phyloP scores from a whole-genome alignment of 2,329 filamentous ascomycete species.

The Colletotrichum higginsianum region DNA sequence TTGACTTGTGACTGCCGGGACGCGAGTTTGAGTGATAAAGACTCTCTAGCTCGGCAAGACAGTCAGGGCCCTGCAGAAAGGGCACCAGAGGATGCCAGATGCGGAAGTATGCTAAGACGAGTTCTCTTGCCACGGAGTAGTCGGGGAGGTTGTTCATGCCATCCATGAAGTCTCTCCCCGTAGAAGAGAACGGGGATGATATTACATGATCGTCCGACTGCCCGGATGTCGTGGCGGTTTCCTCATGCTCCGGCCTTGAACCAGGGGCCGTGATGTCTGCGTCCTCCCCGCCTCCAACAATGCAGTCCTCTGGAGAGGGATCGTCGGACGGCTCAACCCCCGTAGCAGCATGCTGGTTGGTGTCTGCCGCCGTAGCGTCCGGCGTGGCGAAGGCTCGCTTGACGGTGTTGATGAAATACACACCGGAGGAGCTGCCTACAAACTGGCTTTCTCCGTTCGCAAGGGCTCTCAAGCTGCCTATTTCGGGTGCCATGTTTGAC shows the following conservation, averaged over 20 bases:
- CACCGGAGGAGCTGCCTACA: constrained; percentile 66
- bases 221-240: neutral
- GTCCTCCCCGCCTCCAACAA: constrained; percentile 27
- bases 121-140: constrained; percentile 49
- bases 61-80: constrained; percentile 65
- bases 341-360: constrained; percentile 26
- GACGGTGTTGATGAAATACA: constrained; percentile 69
- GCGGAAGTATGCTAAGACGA: constrained; percentile 65
- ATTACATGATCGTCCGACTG: neutral
- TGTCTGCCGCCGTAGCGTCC: constrained; percentile 36
- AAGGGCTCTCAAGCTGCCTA: constrained; percentile 40
- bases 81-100: constrained; percentile 68
- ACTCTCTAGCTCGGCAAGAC: constrained; percentile 59
- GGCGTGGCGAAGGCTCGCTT: constrained; percentile 63
- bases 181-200: neutral
- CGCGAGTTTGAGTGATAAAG: constrained; percentile 9
- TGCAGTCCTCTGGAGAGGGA: constrained; percentile 38
- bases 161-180: neutral
- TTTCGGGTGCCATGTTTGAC: constrained; percentile 20
- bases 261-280: neutral
- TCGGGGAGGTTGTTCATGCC: constrained; percentile 18
- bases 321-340: neutral
- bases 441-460: constrained; percentile 59
- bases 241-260: neutral
- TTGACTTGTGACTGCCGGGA: neutral